Evolutionary conservation across 768 basidiomycete genomes (phyloP), one percentile per base, ranked within the genome.

Genomic region (Crucibulum laeve): DNA sequence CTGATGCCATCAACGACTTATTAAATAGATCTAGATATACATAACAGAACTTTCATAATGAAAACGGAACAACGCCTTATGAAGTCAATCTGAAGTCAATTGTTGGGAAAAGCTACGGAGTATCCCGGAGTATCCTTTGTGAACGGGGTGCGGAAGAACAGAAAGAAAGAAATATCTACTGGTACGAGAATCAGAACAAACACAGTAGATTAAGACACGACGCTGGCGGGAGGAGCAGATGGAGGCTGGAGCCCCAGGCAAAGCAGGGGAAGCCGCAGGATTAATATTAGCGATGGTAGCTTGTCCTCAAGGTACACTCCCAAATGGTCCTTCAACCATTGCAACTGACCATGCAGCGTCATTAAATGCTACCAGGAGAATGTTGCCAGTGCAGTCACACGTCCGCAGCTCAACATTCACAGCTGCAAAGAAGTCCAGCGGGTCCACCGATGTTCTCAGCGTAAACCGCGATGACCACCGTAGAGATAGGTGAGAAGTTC

Each of bases 321-420:
- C 57, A 24, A 51, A 54, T 4, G 44, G 32, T 1, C 56, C 61
- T 38, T 60, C 53, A 11, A 47, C 52, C 11, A 57, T 45, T 2
- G 51, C 57, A 22, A 43, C 37, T 2, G 48, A 32, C 61, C 60
- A 64, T 0, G 30, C 43, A 15, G 55, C 48, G 32, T 58, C 56
- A 26, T 61, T 36, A 33, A 54, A 52, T 39, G 59, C 58, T 10
- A 37, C 35, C 10, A 37, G 14, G 35, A 37, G 10, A 3, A 19
- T 4, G 52, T 38, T 6, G 53, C 23, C 4, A 35, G 39, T 7
- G 44, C 41, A 15, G 7, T 47, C 48, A 38, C 54, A 61, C 0
- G 46, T 46, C 13, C 55, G 47, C 25, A 57, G 34, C 39, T 43
- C 34, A 17, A 49, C 28, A 44, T 13, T 19, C 14, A 19, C 35